These are phyloP conservation scores for Fusarium goolgardi DNA, from an alignment of 2,329 filamentous ascomycete genomes.

Conservation along the genomic window DNA sequence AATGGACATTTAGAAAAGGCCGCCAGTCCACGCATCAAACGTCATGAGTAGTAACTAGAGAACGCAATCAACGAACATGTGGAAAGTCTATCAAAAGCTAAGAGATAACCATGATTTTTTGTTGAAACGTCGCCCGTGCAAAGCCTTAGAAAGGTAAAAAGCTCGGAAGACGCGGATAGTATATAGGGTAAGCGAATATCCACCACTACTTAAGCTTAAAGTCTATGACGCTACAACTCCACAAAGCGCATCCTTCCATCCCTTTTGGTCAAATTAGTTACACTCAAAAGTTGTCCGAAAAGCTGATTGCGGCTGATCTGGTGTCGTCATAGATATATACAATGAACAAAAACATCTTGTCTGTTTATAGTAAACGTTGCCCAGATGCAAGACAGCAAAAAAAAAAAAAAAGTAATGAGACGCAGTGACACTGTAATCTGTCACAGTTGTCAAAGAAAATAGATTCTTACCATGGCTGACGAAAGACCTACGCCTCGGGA, in stretches of 20 bases:
- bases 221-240: slow-evolving; percentile 34
- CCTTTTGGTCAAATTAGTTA: slow-evolving; percentile 3
- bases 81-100: neutral
- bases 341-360: neutral
- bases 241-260: neutral
- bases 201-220: slow-evolving; percentile 17
- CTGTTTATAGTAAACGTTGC: slow-evolving; percentile 14
- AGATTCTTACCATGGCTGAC: slow-evolving; percentile 32
- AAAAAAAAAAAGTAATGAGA: neutral
- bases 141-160: neutral
- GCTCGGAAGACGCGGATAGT: neutral
- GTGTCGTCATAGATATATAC: slow-evolving; percentile 38
- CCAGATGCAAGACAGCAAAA: neutral
- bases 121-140: neutral
- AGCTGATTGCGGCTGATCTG: slow-evolving; percentile 8
- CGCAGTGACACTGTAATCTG: neutral
- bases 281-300: slow-evolving; percentile 35
- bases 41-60: slow-evolving; percentile 7
- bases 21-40: neutral
- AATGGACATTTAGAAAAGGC: slow-evolving; percentile 15
- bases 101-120: neutral
- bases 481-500: slow-evolving; percentile 41
- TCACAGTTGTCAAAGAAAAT: neutral
- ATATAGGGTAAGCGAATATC: slow-evolving; percentile 15
- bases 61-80: neutral